A percentile compares a stretch with the other conserved stretches of the same genome.
Conservation (phyloP, 345 rosid species). For the Aurinia saxatilis region DNA sequence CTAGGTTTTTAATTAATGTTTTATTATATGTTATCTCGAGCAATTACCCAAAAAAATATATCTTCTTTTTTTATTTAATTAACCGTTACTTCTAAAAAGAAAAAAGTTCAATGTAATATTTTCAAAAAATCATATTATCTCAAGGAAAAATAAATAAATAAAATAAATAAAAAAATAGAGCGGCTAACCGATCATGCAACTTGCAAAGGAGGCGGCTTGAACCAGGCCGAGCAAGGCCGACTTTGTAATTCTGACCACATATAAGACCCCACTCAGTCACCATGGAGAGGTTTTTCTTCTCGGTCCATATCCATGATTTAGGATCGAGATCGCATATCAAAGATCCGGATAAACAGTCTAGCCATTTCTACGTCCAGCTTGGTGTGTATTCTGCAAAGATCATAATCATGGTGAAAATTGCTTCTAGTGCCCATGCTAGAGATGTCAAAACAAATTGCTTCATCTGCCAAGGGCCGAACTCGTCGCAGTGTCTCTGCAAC, state of each 20-base stretch:
- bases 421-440: conserved; percentile 74
- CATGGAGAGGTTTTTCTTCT: conserved; percentile 48
- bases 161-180: background rate
- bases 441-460: conserved; percentile 56
- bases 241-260: conserved; percentile 56
- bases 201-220: conserved; percentile 58
- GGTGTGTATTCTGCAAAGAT: conserved; percentile 67
- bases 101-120: no score
- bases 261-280: conserved; percentile 67
- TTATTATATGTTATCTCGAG: no score
- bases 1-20: no score
- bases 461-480: conserved; percentile 66
- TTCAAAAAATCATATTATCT: no score
- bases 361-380: conserved; percentile 26
- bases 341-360: conserved; percentile 28
- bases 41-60: no score
- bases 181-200: conserved; percentile 69
- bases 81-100: no score
- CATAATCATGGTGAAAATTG: conserved; percentile 71
- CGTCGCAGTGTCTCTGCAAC: conserved; percentile 60
- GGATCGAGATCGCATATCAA: conserved; percentile 36
- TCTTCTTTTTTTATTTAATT: no score
- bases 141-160: no score
- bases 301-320: conserved; percentile 58
- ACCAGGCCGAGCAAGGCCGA: conserved; percentile 69